These are phyloP conservation scores for Solanum ossicruentum DNA, from an alignment of 257 asterid genomes.

Conservation along the genomic window DNA sequence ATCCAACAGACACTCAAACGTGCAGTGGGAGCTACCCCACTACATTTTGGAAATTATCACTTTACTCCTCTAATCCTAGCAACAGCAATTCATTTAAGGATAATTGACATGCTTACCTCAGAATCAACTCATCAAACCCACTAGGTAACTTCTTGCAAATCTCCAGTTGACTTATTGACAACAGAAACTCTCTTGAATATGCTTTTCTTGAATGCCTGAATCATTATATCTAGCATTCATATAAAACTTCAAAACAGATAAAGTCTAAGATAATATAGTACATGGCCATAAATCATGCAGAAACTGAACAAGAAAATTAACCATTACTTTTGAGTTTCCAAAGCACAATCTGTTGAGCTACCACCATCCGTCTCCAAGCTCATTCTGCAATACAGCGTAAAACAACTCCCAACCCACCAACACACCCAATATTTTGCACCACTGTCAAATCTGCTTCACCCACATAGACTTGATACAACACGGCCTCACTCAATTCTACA, in stretches of 20 bases:
- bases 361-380: constrained; percentile 45
- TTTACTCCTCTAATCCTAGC: neutral
- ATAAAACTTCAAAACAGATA: constrained; percentile 1
- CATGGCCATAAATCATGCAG: neutral
- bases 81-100: neutral
- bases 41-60: neutral
- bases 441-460: neutral
- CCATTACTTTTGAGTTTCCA: constrained; percentile 26
- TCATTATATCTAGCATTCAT: constrained; percentile 8
- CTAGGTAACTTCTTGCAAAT: constrained; percentile 63
- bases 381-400: constrained; percentile 25
- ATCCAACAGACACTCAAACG: neutral
- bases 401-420: neutral
- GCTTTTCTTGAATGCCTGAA: constrained; percentile 44
- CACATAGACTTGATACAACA: neutral
- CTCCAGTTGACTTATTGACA: constrained; percentile 56
- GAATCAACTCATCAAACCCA: constrained; percentile 34
- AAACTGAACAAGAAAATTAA: constrained; percentile 4
- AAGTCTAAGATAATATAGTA: neutral
- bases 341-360: constrained; percentile 19
- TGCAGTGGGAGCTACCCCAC: neutral
- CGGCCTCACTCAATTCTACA: neutral
- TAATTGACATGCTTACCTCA: constrained; percentile 24
- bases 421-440: neutral
- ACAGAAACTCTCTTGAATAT: constrained; percentile 52